Evolutionary conservation across 139 green algal species (phyloP).

Genomic region (Chlorella ohadii): DNA sequence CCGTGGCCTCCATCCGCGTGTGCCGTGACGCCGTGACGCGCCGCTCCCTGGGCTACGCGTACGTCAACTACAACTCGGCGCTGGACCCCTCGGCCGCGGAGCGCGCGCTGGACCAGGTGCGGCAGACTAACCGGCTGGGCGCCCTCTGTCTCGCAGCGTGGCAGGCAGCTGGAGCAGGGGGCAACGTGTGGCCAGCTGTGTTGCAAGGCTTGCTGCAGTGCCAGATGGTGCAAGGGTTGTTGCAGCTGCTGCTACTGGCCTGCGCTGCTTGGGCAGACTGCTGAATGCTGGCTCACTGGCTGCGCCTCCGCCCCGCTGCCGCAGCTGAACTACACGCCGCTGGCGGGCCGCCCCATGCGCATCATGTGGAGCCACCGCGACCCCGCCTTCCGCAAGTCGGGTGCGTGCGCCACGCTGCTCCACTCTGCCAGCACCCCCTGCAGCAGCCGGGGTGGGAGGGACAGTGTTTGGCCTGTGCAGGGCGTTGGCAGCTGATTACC

Average conservation of each 20-base stretch:
- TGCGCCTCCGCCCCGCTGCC: neutral
- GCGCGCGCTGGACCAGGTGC: conserved; percentile 36
- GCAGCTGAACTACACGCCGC: conserved; percentile 88
- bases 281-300: too few species aligned
- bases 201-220: too few species aligned
- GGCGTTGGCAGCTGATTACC: too few species aligned
- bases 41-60: conserved; percentile 94
- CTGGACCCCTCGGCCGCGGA: conserved; percentile 84
- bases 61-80: conserved; percentile 94
- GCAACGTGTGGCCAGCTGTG: too few species aligned
- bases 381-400: conserved; percentile 76
- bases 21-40: conserved; percentile 94
- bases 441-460: too few species aligned
- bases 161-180: too few species aligned
- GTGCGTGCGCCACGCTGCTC: neutral
- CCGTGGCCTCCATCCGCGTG: conserved; percentile 91
- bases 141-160: too few species aligned
- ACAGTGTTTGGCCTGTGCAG: too few species aligned
- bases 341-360: conserved; percentile 91
- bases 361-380: conserved; percentile 96
- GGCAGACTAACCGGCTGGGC: neutral
- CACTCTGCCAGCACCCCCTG: neutral
- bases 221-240: too few species aligned
- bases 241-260: too few species aligned
- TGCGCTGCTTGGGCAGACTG: too few species aligned